A percentile compares a stretch with the other conserved stretches of the same genome.
Conservation (phyloP, 345 rosid species). For the Sapria himalayana region DNA sequence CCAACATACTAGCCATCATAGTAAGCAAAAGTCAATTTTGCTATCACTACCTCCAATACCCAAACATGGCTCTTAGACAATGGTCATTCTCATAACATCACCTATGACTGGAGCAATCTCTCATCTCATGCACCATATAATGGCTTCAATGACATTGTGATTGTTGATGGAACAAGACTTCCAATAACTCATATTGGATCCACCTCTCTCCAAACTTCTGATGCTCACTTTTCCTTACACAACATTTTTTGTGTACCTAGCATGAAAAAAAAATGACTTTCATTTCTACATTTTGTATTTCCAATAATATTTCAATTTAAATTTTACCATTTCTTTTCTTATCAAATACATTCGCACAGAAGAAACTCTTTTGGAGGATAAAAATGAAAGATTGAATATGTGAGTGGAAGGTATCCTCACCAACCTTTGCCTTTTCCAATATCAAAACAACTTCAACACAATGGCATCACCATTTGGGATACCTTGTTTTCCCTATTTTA, state of each 20-base stretch:
- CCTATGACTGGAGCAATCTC: no score
- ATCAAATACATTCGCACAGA: conserved; percentile 1
- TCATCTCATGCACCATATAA: no score
- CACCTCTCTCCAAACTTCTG: no score
- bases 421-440: background rate
- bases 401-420: background rate
- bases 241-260: background rate
- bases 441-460: background rate
- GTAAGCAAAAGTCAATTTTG: no score
- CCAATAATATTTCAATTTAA: background rate
- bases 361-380: background rate
- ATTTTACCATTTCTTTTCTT: conserved; percentile 5
- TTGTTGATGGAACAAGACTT: no score
- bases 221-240: background rate
- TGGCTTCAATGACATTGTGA: no score
- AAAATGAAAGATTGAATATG: background rate
- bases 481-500: background rate
- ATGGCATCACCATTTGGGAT: conserved; percentile 2
- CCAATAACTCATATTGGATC: no score
- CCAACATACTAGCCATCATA: no score
- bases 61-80: no score
- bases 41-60: no score
- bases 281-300: background rate
- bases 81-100: no score
- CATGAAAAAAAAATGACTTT: background rate